These are phyloP conservation scores for Microsporum ferrugineum DNA, from an alignment of 2,329 filamentous ascomycete species.

Conservation along the genomic window DNA sequence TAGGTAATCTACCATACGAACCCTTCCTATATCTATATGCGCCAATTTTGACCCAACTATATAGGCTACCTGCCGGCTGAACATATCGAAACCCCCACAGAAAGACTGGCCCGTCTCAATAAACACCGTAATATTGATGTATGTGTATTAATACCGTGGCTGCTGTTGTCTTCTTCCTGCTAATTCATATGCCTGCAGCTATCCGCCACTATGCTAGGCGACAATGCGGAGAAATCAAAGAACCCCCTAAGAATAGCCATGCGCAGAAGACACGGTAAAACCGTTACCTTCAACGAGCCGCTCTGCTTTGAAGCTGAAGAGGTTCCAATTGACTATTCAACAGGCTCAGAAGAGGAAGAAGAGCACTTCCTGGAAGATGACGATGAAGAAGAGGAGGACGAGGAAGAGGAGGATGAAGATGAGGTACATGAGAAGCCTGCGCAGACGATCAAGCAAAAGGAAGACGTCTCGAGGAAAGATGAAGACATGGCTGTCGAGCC, in stretches of 20 bases:
- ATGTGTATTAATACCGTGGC: slow-evolving; percentile 29
- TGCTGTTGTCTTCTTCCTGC: not conserved
- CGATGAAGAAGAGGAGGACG: slow-evolving; percentile 27
- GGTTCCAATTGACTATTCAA: slow-evolving; percentile 63
- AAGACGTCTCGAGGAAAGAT: slow-evolving; percentile 22
- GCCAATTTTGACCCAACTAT: slow-evolving; percentile 35
- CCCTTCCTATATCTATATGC: not conserved
- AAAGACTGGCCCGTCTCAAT: slow-evolving; percentile 83
- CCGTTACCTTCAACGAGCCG: slow-evolving; percentile 70
- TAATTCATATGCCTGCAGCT: slow-evolving; percentile 37
- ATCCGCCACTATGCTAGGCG: slow-evolving; percentile 59
- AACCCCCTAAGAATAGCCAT: slow-evolving; percentile 76
- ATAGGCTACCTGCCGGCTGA: slow-evolving; percentile 89
- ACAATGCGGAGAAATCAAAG: slow-evolving; percentile 67
- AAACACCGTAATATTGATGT: slow-evolving; percentile 98
- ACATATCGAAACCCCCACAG: slow-evolving; percentile 95
- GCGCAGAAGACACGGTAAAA: slow-evolving; percentile 70
- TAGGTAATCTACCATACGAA: slow-evolving; percentile 44
- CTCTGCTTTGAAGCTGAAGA: slow-evolving; percentile 84
- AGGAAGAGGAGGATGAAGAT: slow-evolving; percentile 18
- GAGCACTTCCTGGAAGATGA: slow-evolving; percentile 34
- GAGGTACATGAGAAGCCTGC: not conserved
- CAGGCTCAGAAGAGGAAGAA: slow-evolving; percentile 54
- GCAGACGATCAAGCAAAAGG: slow-evolving; percentile 14
- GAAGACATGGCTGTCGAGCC: slow-evolving; percentile 36